Percentiles rank a stretch among this genome's conserved stretches.
These are phyloP conservation scores for Syzygium jambos DNA, from an alignment of 345 rosid genomes.

Conservation along the genomic window DNA sequence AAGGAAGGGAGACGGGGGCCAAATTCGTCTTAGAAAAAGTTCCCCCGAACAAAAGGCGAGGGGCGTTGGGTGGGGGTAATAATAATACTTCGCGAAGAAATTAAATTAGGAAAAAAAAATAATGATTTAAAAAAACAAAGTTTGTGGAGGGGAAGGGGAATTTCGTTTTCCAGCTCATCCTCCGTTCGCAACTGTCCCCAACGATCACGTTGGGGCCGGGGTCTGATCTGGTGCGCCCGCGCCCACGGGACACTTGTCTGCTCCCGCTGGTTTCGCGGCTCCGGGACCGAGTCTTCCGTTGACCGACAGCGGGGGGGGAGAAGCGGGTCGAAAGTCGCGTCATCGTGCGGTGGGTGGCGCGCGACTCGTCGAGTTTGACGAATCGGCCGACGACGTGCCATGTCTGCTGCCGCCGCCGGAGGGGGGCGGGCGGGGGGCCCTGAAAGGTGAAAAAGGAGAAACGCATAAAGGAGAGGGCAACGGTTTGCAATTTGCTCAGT, in stretches of 20 bases:
- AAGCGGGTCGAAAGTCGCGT: not conserved
- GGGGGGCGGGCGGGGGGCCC: no score
- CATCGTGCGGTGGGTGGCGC: not conserved
- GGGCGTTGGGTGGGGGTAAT: not conserved
- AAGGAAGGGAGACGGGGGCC: not conserved
- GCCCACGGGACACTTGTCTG: constrained; percentile 6
- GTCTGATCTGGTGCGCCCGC: constrained; percentile 13
- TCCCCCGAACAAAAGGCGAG: not conserved
- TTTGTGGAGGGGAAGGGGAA: no score
- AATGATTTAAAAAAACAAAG: not conserved
- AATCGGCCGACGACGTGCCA: not conserved
- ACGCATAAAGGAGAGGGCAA: not conserved
- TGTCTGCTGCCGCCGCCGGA: not conserved
- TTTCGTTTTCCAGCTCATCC: not conserved
- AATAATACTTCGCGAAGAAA: not conserved
- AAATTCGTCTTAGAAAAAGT: constrained; percentile 1
- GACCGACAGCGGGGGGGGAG: not conserved
- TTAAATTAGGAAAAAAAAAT: not conserved
- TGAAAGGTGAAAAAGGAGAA: not conserved
- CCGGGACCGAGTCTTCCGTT: not conserved
- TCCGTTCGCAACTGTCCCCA: not conserved
- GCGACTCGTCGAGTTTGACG: not conserved
- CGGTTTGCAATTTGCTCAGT: not conserved
- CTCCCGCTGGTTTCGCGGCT: not conserved
- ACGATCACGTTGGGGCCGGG: constrained; percentile 12